Evolutionary conservation across 805 yeast genomes (phyloP).

Genomic region (Deakozyma indianensis): DNA sequence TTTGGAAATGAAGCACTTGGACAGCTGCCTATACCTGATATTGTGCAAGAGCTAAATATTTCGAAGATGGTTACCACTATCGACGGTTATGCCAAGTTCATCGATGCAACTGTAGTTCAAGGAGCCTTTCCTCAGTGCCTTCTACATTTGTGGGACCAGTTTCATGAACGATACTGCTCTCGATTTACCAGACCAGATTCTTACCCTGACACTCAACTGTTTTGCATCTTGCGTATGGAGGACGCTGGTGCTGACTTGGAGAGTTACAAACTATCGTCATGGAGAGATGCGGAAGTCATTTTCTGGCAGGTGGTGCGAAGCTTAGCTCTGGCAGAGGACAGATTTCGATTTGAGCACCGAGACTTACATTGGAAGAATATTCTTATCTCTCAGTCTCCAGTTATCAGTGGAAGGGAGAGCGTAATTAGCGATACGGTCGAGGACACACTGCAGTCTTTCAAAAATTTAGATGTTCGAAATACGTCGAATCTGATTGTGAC

Average conservation of each 20-base stretch:
- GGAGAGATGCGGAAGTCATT: conserved; percentile 27
- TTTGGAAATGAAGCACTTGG: conserved; percentile 31
- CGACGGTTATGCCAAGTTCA: conserved; percentile 32
- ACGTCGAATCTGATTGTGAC: conserved; percentile 23
- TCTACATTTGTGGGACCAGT: conserved; percentile 32
- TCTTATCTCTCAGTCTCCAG: conserved; percentile 24
- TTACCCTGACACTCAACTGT: conserved; percentile 21
- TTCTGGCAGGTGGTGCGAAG: conserved; percentile 40
- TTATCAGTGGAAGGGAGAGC: not conserved
- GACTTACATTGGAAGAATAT: conserved; percentile 58
- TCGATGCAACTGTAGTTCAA: conserved; percentile 30
- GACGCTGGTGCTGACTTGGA: conserved; percentile 30
- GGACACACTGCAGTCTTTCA: not conserved
- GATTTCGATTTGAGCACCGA: conserved; percentile 50
- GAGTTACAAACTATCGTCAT: conserved; percentile 24
- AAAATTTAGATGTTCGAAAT: not conserved
- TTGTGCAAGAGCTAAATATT: conserved; percentile 33
- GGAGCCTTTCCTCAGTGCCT: conserved; percentile 30
- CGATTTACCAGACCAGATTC: conserved; percentile 28
- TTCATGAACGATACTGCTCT: conserved; percentile 14
- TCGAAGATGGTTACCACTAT: conserved; percentile 26
- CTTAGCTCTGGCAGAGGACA: conserved; percentile 37
- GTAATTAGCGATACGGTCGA: conserved; percentile 3
- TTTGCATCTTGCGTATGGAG: conserved; percentile 21
- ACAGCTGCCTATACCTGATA: conserved; percentile 28